A percentile compares a stretch with the other conserved stretches of the same genome.
These are phyloP conservation scores for Plasmodium knowlesi DNA, from an alignment of 169 alveolate genomes.

Conservation along the genomic window DNA sequence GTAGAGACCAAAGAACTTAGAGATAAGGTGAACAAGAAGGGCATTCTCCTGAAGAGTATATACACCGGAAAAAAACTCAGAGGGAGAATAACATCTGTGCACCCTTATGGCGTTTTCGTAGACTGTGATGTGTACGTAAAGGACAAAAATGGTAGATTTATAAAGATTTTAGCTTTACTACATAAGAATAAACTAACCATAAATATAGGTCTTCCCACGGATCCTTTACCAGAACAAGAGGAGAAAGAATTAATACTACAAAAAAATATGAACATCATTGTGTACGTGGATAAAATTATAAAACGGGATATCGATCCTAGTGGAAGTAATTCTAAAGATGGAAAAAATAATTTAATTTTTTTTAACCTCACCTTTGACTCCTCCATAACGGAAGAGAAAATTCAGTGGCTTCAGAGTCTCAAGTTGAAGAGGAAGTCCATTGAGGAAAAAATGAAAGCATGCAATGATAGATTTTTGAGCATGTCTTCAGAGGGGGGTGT, in stretches of 20 bases:
- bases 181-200: constrained; percentile 75
- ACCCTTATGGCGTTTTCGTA: constrained; percentile 62
- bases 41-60: constrained; percentile 46
- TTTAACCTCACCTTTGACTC: constrained; percentile 73
- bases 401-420: constrained; percentile 58
- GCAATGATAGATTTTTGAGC: neutral
- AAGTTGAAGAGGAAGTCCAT: constrained; percentile 6
- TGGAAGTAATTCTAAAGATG: neutral
- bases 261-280: constrained; percentile 74
- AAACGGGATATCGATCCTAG: neutral
- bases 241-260: constrained; percentile 67
- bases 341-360: constrained; percentile 58
- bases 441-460: neutral
- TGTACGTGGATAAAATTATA: constrained; percentile 74
- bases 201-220: constrained; percentile 70
- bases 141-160: constrained; percentile 8
- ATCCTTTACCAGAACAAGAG: constrained; percentile 51
- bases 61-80: constrained; percentile 62
- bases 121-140: constrained; percentile 74
- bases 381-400: constrained; percentile 76
- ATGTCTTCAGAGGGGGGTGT: neutral
- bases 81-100: constrained; percentile 75
- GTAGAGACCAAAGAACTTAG: constrained; percentile 50
- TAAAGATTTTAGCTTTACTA: constrained; percentile 44
- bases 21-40: constrained; percentile 25